Evolutionary conservation across 2,329 filamentous ascomycete species (phyloP).

Genomic region (Ophiostoma tasmaniense): DNA sequence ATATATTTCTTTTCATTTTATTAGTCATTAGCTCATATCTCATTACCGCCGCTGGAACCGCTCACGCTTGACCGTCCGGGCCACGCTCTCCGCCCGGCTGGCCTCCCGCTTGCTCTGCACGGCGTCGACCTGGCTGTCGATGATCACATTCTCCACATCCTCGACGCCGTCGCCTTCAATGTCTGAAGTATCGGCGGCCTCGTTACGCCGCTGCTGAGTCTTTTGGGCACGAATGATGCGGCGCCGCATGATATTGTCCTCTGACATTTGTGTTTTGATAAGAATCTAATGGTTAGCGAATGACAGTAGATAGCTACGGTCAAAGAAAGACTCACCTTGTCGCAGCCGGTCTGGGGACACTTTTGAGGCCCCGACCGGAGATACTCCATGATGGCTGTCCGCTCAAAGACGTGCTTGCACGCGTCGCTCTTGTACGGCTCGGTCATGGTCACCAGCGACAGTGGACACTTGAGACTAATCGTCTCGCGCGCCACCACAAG

Average conservation of each 20-base stretch:
- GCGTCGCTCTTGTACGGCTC: conserved; percentile 58
- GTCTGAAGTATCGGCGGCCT: conserved; percentile 32
- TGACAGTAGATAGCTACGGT: neutral
- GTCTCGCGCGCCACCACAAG: conserved; percentile 56
- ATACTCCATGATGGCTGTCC: conserved; percentile 50
- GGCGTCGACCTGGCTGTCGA: neutral
- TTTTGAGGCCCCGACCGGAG: conserved; percentile 32
- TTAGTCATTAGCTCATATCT: too few relatives aligned
- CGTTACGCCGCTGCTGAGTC: conserved; percentile 35
- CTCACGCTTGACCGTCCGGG: conserved; percentile 25
- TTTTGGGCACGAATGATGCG: conserved; percentile 48
- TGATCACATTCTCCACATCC: conserved; percentile 9
- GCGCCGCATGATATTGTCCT: conserved; percentile 48
- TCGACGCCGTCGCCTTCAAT: conserved; percentile 19
- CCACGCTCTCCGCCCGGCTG: conserved; percentile 20
- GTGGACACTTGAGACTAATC: conserved; percentile 59
- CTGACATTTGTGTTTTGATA: conserved; percentile 36
- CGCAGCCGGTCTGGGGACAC: conserved; percentile 60
- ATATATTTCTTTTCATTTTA: too few relatives aligned
- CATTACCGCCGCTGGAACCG: conserved; percentile 14
- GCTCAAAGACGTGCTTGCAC: conserved; percentile 68
- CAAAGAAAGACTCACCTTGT: conserved; percentile 35
- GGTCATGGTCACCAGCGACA: conserved; percentile 55
- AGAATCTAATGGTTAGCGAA: conserved; percentile 25
- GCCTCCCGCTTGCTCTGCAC: conserved; percentile 13